phyloP scores from a whole-genome alignment of 768 basidiomycete genomes.

The Serendipita sp. region DNA sequence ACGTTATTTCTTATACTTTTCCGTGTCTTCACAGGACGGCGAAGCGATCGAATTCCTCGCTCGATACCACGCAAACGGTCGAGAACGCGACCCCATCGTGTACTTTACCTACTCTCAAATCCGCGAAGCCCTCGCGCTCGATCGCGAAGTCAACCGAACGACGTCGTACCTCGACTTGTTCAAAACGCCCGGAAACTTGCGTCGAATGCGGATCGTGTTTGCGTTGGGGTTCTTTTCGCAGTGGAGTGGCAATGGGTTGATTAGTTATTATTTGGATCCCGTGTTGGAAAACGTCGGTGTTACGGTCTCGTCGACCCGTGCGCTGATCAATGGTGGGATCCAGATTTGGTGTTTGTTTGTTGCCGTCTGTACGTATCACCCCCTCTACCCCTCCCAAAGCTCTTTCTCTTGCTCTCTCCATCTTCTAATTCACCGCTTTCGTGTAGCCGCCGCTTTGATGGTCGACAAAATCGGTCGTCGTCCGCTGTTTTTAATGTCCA shows the following conservation, averaged over 20 bases:
- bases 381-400: too few species aligned
- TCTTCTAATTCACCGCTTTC: too few species aligned
- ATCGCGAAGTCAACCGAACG: slow-evolving; percentile 34
- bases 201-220: slow-evolving; percentile 49
- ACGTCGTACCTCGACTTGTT: slow-evolving; percentile 33
- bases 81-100: background rate
- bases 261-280: slow-evolving; percentile 35
- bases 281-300: slow-evolving; percentile 33
- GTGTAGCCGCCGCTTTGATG: slow-evolving; percentile 25
- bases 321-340: slow-evolving; percentile 32
- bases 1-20: background rate
- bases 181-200: slow-evolving; percentile 48
- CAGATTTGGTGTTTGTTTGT: slow-evolving; percentile 40
- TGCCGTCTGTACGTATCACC: slow-evolving; percentile 19
- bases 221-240: slow-evolving; percentile 56
- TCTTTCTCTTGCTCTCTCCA: background rate
- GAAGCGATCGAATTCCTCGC: slow-evolving; percentile 44
- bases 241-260: slow-evolving; percentile 27
- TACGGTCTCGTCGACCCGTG: background rate
- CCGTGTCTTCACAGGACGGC: slow-evolving; percentile 21
- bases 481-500: slow-evolving; percentile 32
- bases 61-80: slow-evolving; percentile 40
- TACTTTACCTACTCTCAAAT: slow-evolving; percentile 25
- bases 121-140: slow-evolving; percentile 45
- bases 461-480: slow-evolving; percentile 35